Base-by-base conservation (phyloP, 768 basidiomycete species). In the Hebeloma cylindrosporum region DNA sequence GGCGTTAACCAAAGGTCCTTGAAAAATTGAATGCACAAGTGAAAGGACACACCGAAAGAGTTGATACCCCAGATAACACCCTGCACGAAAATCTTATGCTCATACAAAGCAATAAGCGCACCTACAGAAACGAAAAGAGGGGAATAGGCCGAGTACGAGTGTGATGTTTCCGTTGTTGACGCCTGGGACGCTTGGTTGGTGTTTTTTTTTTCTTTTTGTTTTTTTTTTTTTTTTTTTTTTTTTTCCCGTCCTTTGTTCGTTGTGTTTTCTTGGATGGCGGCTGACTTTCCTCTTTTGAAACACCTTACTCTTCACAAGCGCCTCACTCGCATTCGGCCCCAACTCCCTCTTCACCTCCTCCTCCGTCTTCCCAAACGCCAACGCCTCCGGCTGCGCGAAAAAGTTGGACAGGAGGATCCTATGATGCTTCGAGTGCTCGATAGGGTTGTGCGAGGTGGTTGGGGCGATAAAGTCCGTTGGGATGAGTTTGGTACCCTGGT, bases 81-180 rank as follows among this genome's bases (percentile, higher is more conserved):
- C 64, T 98, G 96, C 0, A 89, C 88, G 68, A 97, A 97, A 62
- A 99, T 96, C 77, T 99, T 99, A 77, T 99, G 96, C 69, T 98
- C 93, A 63, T 95, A 96, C 52, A 96, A 60, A 11, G 88, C 91
- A 61, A 96, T 88, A 43, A 96, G 72, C 2, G 93, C 85, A 31
- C 82, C 76, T 77, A 51, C 20, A 36, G 10, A 13, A 3, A 16
- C 20, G 22, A n/a, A 30, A 26, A 26, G 37, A 23, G 8, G 7
- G 7, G 18, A 27, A 27, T 57, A 28, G 7, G 61, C 50, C 29
- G 55, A 38, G 38, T 16, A 25, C 39, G 41, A 26, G 3, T 91
- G 96, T 28, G 98, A 83, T 8, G 84, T 88, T 30, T 83, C 80
- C 9, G 96, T 95, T 1, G 93, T 96, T 59, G 98, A 69, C 53